Evolutionary conservation across 306 rosid genomes (phyloP), one percentile per base, ranked within the genome.

Genomic region (Senna tora): DNA sequence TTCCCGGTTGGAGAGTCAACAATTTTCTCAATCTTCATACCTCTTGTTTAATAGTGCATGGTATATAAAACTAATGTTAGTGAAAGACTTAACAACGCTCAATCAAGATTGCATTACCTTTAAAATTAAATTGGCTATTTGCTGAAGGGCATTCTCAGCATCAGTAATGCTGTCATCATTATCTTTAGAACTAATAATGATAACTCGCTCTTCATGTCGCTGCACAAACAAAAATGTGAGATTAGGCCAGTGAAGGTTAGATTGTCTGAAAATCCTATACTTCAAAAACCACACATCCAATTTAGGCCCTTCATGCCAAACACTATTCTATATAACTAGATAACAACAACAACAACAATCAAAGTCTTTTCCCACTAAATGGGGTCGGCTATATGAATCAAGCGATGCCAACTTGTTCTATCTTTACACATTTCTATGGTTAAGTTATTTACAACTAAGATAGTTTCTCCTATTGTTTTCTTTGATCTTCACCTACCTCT

Each of bases 151-250:
- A 80, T 84, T 90, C 84, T 93, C 97, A 13, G 97, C 98, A 66
- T 89, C 97, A 39, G 92, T 82, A 70, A 88, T 77, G 43, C 45
- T 52, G 59, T 83, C 86, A 64, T 89, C 97, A 62, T 74, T 73
- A 54, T 89, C 90, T 82, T 88, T 90, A 4, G 97, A 90, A 68
- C 97, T 93, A 76, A 90, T 84, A 66, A 93, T 90, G 74, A 93
- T 90, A 76, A 93, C 98, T 33, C 98, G 92, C 71, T 93, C 98
- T 83, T 93, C 98, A 60, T 93, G 87, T 54, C 93, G 84, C 98
- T 93, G 85, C 84, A 73, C 69, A 79, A 15, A 68, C 61, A 68
- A 49, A 82, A 63, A 22, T 57, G 72, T 49, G 75, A 62, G 22
- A 65, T 53, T 38, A 71, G 67, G 50, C 75, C 22, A 13, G 72